Percentiles rank a stretch among this genome's conserved stretches.
Evolutionary conservation across 2,329 filamentous ascomycete genomes (phyloP).

Genomic region (Fusarium succisae): DNA sequence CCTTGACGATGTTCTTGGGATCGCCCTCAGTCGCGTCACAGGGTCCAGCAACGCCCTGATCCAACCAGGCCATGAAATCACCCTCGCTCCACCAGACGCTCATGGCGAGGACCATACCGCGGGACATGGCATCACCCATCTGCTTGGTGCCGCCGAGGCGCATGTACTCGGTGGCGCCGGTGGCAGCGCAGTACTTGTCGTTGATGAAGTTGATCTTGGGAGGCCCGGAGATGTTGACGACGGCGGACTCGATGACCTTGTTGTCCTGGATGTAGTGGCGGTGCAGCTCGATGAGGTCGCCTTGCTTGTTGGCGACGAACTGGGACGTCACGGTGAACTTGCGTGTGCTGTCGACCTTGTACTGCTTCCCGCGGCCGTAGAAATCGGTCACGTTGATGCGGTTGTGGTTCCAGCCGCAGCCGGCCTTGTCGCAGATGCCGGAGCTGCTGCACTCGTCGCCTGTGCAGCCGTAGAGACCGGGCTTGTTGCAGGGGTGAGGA

Average conservation of each 20-base stretch:
- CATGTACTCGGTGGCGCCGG: slow-evolving; percentile 44
- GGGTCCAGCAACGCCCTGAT: slow-evolving; percentile 56
- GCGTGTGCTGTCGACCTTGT: slow-evolving; percentile 49
- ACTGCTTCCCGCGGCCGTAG: slow-evolving; percentile 46
- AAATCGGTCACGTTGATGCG: slow-evolving; percentile 41
- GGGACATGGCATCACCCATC: slow-evolving; percentile 56
- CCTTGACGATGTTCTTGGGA: slow-evolving; percentile 57
- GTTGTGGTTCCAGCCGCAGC: slow-evolving; percentile 58
- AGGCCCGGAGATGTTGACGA: slow-evolving; percentile 33
- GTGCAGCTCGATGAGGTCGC: slow-evolving; percentile 59
- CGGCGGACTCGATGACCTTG: slow-evolving; percentile 35
- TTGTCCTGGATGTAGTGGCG: slow-evolving; percentile 56
- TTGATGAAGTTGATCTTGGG: slow-evolving; percentile 50
- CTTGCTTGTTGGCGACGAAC: slow-evolving; percentile 52
- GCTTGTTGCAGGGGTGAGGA: slow-evolving; percentile 59
- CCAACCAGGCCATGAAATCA: slow-evolving; percentile 63
- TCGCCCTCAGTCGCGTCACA: slow-evolving; percentile 64
- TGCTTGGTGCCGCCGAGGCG: slow-evolving; percentile 53
- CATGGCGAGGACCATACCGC: slow-evolving; percentile 63
- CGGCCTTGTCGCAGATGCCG: slow-evolving; percentile 56
- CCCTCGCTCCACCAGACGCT: slow-evolving; percentile 64
- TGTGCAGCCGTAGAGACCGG: slow-evolving; percentile 55
- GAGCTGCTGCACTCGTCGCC: slow-evolving; percentile 52
- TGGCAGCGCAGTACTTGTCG: slow-evolving; percentile 49
- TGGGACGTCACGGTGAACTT: slow-evolving; percentile 61